Evolutionary conservation across 108 stramenopile genomes (phyloP), one percentile per base, ranked within the genome.

Genomic region (Conticribra guillardii): DNA sequence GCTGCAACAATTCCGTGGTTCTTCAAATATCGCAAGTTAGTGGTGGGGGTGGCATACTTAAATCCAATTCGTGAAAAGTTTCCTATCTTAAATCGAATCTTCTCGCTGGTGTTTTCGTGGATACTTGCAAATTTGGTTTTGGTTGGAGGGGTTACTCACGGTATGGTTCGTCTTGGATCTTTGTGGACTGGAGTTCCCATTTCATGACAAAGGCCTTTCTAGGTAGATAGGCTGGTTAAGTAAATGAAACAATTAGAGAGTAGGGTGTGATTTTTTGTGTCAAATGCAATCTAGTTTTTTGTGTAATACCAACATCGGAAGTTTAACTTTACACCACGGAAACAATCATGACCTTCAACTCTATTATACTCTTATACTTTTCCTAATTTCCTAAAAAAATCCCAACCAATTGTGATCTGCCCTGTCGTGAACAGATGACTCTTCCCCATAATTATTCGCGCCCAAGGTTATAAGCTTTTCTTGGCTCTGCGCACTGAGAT

Each of bases 1-100:
- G 48, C 64, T 21, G 51, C 55, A 53, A 76, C 80, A 64, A 77
- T 76, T 22, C 80, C 80, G 4, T 71, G 62, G 70, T 81, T 81
- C 55, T 81, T 81, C 54, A 37, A 33, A 21, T 81, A 81, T 54
- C 75, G 75, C 23, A 37, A 67, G n/a, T 34, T 76, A 45, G 75
- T 81, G 0, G 64, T 71, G 23, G 47, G 62, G 24, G 26, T 64
- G 8, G 64, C 62, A 26, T 63, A 48, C 17, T 11, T 27, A 15
- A 71, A 62, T 21, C 80, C 80, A 34, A 32, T 81, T 57, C 34
- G 75, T 18, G 54, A 65, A 50, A 71, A 67, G 45, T 81, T 48
- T 47, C 80, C 80, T 44, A 72, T 81, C 22, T n/a, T 81, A 11
- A 81, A 81, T 50, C 24, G 75, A 66, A 45, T 41, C 0, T 30